Conservation (phyloP, 305 asterid species). For the Fraxinus nigra region DNA sequence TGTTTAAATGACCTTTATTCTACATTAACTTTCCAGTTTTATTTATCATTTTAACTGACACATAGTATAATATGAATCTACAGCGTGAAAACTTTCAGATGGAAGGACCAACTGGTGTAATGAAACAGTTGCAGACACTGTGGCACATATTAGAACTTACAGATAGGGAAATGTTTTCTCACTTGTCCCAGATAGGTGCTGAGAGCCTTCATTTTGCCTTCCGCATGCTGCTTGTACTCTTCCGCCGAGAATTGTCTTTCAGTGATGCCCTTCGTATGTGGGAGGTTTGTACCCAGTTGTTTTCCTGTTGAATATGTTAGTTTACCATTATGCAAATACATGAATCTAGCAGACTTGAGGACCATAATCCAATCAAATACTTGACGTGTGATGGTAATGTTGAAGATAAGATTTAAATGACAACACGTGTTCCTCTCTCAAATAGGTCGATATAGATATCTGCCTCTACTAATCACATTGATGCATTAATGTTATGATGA, state of each 20-base stretch:
- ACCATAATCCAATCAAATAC: not conserved
- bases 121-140: constrained; percentile 91
- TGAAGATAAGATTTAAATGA: not conserved
- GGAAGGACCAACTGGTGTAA: constrained; percentile 97
- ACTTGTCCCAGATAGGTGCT: constrained; percentile 83
- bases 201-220: constrained; percentile 99
- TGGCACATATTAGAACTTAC: constrained; percentile 91
- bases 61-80: constrained; percentile 9
- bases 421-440: not conserved
- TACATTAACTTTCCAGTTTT: constrained; percentile 13
- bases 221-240: constrained; percentile 95
- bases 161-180: constrained; percentile 85
- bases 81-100: constrained; percentile 94
- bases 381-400: not conserved
- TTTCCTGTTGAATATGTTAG: constrained; percentile 11
- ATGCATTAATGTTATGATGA: not conserved
- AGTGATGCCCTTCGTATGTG: constrained; percentile 92
- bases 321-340: constrained; percentile 19
- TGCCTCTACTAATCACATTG: not conserved
- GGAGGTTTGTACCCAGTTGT: constrained; percentile 76
- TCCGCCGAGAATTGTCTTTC: constrained; percentile 91
- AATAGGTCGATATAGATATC: not conserved
- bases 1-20: constrained; percentile 11
- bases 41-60: constrained; percentile 25
- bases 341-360: not conserved